Conservation (phyloP, 768 basidiomycete species). For the Gloeopeniophorella convolvens region DNA sequence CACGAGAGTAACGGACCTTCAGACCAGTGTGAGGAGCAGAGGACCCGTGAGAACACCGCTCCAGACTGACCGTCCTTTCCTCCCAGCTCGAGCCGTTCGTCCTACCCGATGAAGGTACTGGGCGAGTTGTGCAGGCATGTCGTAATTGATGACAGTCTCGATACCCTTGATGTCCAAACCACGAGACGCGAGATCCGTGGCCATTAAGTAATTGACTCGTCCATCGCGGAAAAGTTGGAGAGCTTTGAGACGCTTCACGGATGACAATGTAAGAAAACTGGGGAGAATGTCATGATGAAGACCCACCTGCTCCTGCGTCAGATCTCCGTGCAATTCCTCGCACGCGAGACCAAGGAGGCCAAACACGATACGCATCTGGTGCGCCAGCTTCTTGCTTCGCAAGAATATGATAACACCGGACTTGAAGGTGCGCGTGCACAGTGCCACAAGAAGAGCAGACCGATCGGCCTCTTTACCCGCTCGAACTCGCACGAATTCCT, state of each 20-base stretch:
- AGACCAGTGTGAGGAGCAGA: slow-evolving; percentile 10
- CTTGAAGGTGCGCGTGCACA: slow-evolving; percentile 87
- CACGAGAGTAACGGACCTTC: slow-evolving; percentile 87
- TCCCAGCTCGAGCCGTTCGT: slow-evolving; percentile 92
- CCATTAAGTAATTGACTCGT: slow-evolving; percentile 85
- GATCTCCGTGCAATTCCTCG: slow-evolving; percentile 90
- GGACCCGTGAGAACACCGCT: neutral
- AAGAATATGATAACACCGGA: slow-evolving; percentile 86
- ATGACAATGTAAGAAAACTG: neutral
- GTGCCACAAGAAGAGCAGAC: slow-evolving; percentile 64
- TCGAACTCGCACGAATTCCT: slow-evolving; percentile 92
- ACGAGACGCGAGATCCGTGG: slow-evolving; percentile 92
- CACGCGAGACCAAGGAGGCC: slow-evolving; percentile 82
- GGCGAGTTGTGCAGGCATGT: slow-evolving; percentile 90
- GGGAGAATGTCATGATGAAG: neutral
- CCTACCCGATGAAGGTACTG: slow-evolving; percentile 98
- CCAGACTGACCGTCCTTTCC: slow-evolving; percentile 71
- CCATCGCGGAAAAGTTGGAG: slow-evolving; percentile 86
- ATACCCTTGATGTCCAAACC: slow-evolving; percentile 97
- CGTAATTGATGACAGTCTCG: slow-evolving; percentile 97
- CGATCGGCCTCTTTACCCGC: slow-evolving; percentile 73
- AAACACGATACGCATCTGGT: slow-evolving; percentile 94
- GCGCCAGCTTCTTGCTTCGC: slow-evolving; percentile 93
- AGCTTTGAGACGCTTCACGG: slow-evolving; percentile 74
- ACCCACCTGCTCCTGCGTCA: slow-evolving; percentile 89